Evolutionary conservation across 371 early-diverging fungal genomes (phyloP).

Genomic region (Chytridium lagenaria): DNA sequence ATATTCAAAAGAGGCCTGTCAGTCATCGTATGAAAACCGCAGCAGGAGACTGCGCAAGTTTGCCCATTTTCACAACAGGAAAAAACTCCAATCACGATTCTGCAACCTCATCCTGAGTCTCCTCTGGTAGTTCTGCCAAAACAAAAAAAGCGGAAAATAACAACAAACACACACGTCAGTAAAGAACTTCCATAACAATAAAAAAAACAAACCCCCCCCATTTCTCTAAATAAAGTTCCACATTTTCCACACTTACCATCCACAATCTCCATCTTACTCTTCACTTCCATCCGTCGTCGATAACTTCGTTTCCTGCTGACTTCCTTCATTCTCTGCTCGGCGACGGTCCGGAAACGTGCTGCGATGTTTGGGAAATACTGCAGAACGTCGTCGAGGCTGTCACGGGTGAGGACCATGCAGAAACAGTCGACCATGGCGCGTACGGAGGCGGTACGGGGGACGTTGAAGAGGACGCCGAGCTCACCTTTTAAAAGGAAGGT

Average conservation of each 20-base stretch:
- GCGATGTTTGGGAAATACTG: constrained; percentile 39
- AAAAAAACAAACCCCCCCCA: too few species aligned
- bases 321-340: constrained; percentile 39
- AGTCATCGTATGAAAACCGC: too few species aligned
- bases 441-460: constrained; percentile 54
- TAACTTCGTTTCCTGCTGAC: constrained; percentile 30
- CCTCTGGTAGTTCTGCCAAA: constrained; percentile 17
- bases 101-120: constrained; percentile 15
- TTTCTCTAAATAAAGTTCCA: too few species aligned
- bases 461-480: constrained; percentile 52
- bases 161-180: too few species aligned
- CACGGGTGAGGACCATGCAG: constrained; percentile 53
- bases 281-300: constrained; percentile 27
- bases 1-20: too few species aligned
- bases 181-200: too few species aligned
- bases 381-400: constrained; percentile 32
- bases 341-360: constrained; percentile 32
- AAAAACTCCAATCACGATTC: too few species aligned
- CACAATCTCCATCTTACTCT: constrained; percentile 24
- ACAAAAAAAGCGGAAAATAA: too few species aligned
- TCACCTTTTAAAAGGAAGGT: constrained; percentile 35
- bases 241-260: constrained; percentile 31
- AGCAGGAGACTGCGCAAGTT: too few species aligned
- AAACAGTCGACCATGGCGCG: constrained; percentile 37
- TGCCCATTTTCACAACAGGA: too few species aligned